A percentile compares a stretch with the other conserved stretches of the same genome.
Evolutionary conservation across 2,329 filamentous ascomycete species (phyloP).

Genomic region (Trichoderma sp.): DNA sequence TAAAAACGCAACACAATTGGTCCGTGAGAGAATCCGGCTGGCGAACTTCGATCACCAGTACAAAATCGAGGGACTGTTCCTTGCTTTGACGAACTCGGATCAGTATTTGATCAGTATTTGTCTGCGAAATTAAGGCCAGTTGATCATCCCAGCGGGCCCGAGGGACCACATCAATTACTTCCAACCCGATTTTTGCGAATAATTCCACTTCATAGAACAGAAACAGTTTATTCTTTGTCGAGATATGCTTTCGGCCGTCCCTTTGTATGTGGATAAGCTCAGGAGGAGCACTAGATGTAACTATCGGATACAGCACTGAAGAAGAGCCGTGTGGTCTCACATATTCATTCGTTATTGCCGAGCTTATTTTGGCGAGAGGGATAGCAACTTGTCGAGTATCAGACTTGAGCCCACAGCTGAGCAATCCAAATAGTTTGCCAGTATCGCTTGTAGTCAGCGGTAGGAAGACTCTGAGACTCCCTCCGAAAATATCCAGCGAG

Average conservation of each 20-base stretch:
- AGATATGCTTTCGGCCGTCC: not conserved
- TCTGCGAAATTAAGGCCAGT: not conserved
- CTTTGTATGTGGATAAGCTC: slow-evolving; percentile 18
- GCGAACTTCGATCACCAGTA: slow-evolving; percentile 13
- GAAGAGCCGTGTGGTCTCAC: not conserved
- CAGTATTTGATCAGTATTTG: not conserved
- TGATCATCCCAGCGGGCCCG: slow-evolving; percentile 19
- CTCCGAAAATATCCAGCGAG: slow-evolving; percentile 25
- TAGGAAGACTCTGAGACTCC: slow-evolving; percentile 16
- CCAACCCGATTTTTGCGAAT: slow-evolving; percentile 4
- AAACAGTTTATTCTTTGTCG: not conserved
- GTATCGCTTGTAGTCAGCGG: not conserved
- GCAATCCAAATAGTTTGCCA: slow-evolving; percentile 12
- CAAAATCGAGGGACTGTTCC: not conserved
- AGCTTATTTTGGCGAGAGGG: slow-evolving; percentile 4
- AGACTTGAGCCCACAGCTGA: slow-evolving; percentile 24
- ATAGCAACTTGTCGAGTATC: too few relatives aligned
- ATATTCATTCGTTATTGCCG: slow-evolving; percentile 11
- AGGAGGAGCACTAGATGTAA: not conserved
- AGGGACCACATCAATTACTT: slow-evolving; percentile 8
- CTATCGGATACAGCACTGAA: not conserved
- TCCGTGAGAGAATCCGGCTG: not conserved
- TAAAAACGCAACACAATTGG: not conserved
- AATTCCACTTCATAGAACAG: slow-evolving; percentile 14
- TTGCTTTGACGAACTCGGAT: not conserved